phyloP scores from a whole-genome alignment of 108 stramenopile species.

The Nitzschia inconspicua region DNA sequence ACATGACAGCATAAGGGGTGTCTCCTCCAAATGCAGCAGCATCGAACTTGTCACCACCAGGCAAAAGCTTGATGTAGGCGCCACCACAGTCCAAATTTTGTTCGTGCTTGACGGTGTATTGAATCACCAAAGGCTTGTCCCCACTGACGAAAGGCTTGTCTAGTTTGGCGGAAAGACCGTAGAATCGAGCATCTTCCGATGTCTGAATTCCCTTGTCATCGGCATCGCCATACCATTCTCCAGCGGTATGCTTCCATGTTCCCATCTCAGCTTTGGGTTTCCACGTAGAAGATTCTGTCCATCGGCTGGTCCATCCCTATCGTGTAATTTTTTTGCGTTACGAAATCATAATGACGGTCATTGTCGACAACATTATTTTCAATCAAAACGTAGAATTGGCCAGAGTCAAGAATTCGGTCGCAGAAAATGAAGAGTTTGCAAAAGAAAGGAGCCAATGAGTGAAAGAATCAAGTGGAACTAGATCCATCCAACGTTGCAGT shows the following conservation, averaged over 20 bases:
- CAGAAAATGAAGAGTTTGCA: too few species aligned
- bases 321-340: too few species aligned
- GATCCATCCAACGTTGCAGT: too few species aligned
- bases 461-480: too few species aligned
- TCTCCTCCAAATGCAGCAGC: conserved; percentile 94
- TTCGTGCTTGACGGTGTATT: conserved; percentile 97
- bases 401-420: too few species aligned
- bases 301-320: conserved; percentile 81
- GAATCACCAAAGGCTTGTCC: conserved; percentile 93
- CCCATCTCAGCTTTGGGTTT: conserved; percentile 91
- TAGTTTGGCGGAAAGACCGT: conserved; percentile 90
- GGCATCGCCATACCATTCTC: conserved; percentile 84
- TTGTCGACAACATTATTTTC: too few species aligned
- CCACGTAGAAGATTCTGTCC: conserved; percentile 93
- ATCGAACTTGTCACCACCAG: conserved; percentile 73
- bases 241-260: conserved; percentile 92
- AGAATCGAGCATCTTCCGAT: conserved; percentile 90
- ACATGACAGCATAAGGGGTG: conserved; percentile 98
- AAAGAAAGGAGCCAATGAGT: too few species aligned
- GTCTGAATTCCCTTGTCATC: conserved; percentile 96
- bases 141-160: conserved; percentile 76
- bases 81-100: conserved; percentile 98
- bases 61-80: conserved; percentile 98
- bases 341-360: too few species aligned
- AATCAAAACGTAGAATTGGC: too few species aligned